Base-by-base conservation (phyloP, 2,329 filamentous ascomycete species). In the Pezicula radicicola region DNA sequence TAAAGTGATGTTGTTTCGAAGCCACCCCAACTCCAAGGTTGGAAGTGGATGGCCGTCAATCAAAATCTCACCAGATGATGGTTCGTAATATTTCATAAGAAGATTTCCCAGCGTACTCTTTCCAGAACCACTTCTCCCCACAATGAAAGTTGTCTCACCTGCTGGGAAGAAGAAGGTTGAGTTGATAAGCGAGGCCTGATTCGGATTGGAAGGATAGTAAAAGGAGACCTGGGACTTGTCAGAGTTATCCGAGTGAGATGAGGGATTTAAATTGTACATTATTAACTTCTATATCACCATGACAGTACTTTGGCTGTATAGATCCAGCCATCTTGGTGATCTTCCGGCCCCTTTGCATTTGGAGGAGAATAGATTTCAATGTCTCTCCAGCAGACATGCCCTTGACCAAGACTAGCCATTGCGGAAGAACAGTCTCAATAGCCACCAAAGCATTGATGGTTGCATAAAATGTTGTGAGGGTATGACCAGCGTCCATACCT, bases 61-160 rank as follows among this genome's bases (percentile, higher is more conserved):
- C 0, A 78, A 66, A 15, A 97, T 84, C 0, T 79, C 68, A 0
- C 92, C 93, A 0, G 72, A 72, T 0, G 72, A 68, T 0, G 89
- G 82, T 6, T 81, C 74, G 63, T 97, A 96, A 60, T 95, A 88
- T 12, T 85, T 82, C 47, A 91, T 76, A 1, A 97, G 75, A 0
- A 97, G 76, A 63, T 90, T 91, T 1, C 87, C 85, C 1, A 97
- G 65, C 0, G 93, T 97, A 60, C 91, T 96, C 68, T 97, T 97
- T 0, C 93, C 93, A 2, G 90, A 96, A 0, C 94, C 94, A 63
- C 91, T 96, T 61, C 79, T 81, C 0, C 93, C 94, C 46, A 97
- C 82, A 2, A 97, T 76, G 63, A 94, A 97, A 0, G 85, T 90
- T 3, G 87, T 83, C 55, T 88, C 76, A 0, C 88, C 86, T 0